A percentile compares a stretch with the other conserved stretches of the same genome.
Conservation (phyloP, 164 flowering plant genomes). For the Tetracentron sinense region DNA sequence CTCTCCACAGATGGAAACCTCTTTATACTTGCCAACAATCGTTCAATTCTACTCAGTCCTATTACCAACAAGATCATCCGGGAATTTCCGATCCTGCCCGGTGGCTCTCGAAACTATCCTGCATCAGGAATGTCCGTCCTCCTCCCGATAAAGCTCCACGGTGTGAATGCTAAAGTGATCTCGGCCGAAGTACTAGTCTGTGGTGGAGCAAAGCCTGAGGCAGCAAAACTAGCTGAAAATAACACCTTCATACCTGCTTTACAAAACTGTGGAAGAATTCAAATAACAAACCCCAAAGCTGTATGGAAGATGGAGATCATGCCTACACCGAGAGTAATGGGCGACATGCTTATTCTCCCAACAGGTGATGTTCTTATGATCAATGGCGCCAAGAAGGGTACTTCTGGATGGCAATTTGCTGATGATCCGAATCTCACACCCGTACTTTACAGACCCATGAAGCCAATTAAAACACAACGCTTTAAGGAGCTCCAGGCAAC, state of each 20-base stretch:
- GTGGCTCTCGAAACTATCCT: slow-evolving; percentile 84
- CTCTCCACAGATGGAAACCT: slow-evolving; percentile 76
- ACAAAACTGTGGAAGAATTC: slow-evolving; percentile 47
- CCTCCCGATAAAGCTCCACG: slow-evolving; percentile 56
- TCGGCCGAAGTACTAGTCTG: slow-evolving; percentile 61
- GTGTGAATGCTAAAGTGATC: background rate
- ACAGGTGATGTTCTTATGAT: slow-evolving; percentile 60
- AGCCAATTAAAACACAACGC: slow-evolving; percentile 16
- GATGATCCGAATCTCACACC: slow-evolving; percentile 51
- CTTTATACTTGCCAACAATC: slow-evolving; percentile 81
- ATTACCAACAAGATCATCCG: slow-evolving; percentile 29
- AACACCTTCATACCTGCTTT: slow-evolving; percentile 38
- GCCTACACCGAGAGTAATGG: slow-evolving; percentile 69
- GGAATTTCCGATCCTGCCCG: slow-evolving; percentile 48
- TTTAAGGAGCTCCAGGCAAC: slow-evolving; percentile 37
- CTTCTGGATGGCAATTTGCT: slow-evolving; percentile 63
- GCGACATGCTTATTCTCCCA: slow-evolving; percentile 74
- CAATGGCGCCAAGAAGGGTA: slow-evolving; percentile 76
- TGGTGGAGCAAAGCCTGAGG: slow-evolving; percentile 48
- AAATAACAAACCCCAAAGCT: slow-evolving; percentile 27
- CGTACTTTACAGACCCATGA: slow-evolving; percentile 39
- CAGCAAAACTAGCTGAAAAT: slow-evolving; percentile 18
- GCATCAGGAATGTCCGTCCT: slow-evolving; percentile 63
- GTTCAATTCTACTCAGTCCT: slow-evolving; percentile 55
- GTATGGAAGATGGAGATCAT: slow-evolving; percentile 62